Percentiles rank a stretch among this genome's conserved stretches.
These are phyloP conservation scores for Populus trichocarpa DNA, from an alignment of 441 rosid species.

Conservation along the genomic window DNA sequence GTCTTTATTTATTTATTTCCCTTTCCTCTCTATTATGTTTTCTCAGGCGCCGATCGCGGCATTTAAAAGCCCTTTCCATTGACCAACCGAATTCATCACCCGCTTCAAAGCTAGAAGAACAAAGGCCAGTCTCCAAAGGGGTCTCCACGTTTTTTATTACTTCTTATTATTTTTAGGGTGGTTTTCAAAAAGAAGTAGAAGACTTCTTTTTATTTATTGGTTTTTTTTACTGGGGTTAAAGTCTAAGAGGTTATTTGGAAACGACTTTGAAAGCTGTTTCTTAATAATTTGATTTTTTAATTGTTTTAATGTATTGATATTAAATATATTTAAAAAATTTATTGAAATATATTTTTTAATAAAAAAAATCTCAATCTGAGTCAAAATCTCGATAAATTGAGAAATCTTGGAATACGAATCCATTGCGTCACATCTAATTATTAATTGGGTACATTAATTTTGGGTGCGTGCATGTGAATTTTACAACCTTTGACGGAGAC, in stretches of 20 bases:
- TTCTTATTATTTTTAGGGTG: background rate
- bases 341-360: too few species aligned
- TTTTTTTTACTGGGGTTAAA: too few species aligned
- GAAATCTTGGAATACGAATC: constrained; percentile 1
- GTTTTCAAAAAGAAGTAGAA: background rate
- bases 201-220: background rate
- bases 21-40: constrained; percentile 5
- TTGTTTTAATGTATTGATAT: too few species aligned
- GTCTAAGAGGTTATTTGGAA: too few species aligned
- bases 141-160: background rate
- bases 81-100: constrained; percentile 12
- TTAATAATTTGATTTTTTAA: too few species aligned
- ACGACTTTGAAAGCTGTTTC: too few species aligned
- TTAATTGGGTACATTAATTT: background rate
- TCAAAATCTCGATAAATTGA: background rate
- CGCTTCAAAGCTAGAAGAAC: background rate
- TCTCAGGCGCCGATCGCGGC: constrained; percentile 53
- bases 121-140: background rate
- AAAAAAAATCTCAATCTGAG: background rate
- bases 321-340: too few species aligned
- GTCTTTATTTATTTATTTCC: background rate
- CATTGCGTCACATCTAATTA: background rate
- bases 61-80: constrained; percentile 5
- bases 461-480: background rate
- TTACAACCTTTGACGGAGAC: background rate